Evolutionary conservation across 192 early-diverging fungal species (phyloP).

Genomic region (Dissophora globulifera): DNA sequence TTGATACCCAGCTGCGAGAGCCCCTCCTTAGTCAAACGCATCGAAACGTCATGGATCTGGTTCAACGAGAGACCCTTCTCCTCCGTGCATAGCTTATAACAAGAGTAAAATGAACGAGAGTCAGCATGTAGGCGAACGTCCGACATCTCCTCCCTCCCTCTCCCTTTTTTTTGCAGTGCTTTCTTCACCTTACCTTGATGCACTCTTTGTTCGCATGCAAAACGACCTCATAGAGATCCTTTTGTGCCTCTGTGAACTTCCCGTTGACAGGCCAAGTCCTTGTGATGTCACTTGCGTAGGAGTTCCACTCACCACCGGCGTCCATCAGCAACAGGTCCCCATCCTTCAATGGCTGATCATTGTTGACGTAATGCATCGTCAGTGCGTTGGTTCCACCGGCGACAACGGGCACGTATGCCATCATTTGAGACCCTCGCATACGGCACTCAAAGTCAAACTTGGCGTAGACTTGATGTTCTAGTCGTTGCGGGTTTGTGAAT

Average conservation of each 20-base stretch:
- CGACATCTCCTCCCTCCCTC: conserved; percentile 7
- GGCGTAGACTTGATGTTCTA: conserved; percentile 81
- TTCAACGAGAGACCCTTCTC: conserved; percentile 73
- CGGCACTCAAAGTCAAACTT: conserved; percentile 79
- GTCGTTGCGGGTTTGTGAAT: conserved; percentile 71
- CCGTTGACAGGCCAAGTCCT: conserved; percentile 95
- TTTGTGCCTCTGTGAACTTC: conserved; percentile 81
- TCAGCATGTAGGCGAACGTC: no score
- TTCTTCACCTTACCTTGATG: conserved; percentile 81
- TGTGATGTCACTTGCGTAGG: conserved; percentile 93
- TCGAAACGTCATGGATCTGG: conserved; percentile 83
- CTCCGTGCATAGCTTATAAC: conserved; percentile 63
- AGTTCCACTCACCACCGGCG: conserved; percentile 88
- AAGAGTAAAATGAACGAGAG: background rate
- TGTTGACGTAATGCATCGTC: conserved; percentile 95
- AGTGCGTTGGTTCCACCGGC: conserved; percentile 91
- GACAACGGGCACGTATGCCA: conserved; percentile 97
- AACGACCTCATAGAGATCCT: conserved; percentile 86
- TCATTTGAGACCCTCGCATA: conserved; percentile 67
- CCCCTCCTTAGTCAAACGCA: conserved; percentile 74
- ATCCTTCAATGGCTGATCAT: conserved; percentile 74
- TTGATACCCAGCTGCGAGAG: conserved; percentile 76
- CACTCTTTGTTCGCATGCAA: conserved; percentile 86
- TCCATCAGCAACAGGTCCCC: conserved; percentile 92
- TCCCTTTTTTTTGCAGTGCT: background rate